Evolutionary conservation across 2,329 filamentous ascomycete species (phyloP), one percentile per base, ranked within the genome.

Genomic region (Proliferodiscus dingleyae): DNA sequence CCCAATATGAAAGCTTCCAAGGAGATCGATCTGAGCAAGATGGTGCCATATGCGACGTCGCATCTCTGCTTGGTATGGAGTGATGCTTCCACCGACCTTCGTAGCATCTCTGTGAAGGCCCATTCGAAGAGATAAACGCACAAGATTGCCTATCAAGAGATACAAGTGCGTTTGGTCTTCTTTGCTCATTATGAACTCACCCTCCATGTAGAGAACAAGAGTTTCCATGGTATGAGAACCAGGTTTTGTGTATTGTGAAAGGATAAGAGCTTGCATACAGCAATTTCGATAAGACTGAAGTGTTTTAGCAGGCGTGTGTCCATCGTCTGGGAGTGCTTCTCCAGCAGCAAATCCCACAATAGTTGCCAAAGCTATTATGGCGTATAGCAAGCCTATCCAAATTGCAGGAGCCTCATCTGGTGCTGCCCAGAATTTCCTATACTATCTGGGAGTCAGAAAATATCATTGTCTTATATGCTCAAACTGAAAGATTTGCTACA

Each of bases 61-160:
- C 75, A 85, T 89, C 68, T 91, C 87, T 71, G 80, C 86, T 66
- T 89, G 78, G 55, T 86, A 89, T 5, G 84, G 81, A 1, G 80
- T 77, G 32, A 91, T 75, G 15, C 39, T 41, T 11, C 54, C 49
- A 52, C 71, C 70, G 55, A 66, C 67, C 28, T 58, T 59, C 15
- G 36, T 47, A 0, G 56, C 36, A 37, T 81, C 77, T 16, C 77
- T 72, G 54, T 80, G 77, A 13, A 79, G 64, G 8, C 77, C 77
- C 73, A 79, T 77, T 54, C 77, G 76, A 41, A 81, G 63, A 66
- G 78, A 75, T 2, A 80, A 61, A 5, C 77, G 73, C 32, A 80
- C 65, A 22, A 69, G 65, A 9, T 75, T 68, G 3, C 71, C 70
- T 1, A 69, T 69, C 8, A 80, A 61, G 23, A 80, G 59, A 57